Evolutionary conservation across 2,329 filamentous ascomycete species (phyloP), one percentile per base, ranked within the genome.

Genomic region (Pezicula neosporulosa): DNA sequence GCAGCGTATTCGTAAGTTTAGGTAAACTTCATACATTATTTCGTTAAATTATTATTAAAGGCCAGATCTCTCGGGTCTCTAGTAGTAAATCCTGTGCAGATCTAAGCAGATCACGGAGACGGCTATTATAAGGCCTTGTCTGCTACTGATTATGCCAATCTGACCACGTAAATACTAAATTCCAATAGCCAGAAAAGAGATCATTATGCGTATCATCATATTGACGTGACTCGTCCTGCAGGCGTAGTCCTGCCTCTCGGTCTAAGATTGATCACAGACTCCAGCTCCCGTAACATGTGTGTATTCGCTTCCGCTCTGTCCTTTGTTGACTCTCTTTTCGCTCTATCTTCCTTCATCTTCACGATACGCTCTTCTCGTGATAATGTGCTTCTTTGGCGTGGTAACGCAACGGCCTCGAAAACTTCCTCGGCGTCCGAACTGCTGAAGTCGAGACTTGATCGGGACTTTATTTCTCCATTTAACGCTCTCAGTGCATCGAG

Each of bases 211-310:
- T 60, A 44, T 47, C 54, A 54, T 67, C 62, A 67, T 65, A 67
- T 60, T 57, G 64, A 66, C 57, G 66, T 67, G 33, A 67, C 60
- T 53, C 65, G 57, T 48, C 61, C 56, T 10, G 52, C 53, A 9
- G 52, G 49, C 44, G 58, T 57, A 33, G 59, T 58, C 51, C 58
- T 65, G 21, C 60, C 55, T 39, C 58, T 68, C 16, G 77, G 75
- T 52, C 77, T 69, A 59, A 81, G 70, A 59, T 81, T 82, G 67
- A 97, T 95, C 54, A 99, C 83, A 58, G 89, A 93, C 73, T 97
- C 90, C 52, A 99, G 77, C 71, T 99, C 94, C 56, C 87, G 85
- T 56, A 99, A 79, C 90, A 99, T 96, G 60, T 87, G 90, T 41
- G 85, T 89, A 56, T 85, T 95, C 10, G 90, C 87, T 56, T 97